Percentiles rank a stretch among this genome's conserved stretches.
These are phyloP conservation scores for Pelargonium nanum DNA, from an alignment of 345 rosid genomes.

Conservation along the genomic window DNA sequence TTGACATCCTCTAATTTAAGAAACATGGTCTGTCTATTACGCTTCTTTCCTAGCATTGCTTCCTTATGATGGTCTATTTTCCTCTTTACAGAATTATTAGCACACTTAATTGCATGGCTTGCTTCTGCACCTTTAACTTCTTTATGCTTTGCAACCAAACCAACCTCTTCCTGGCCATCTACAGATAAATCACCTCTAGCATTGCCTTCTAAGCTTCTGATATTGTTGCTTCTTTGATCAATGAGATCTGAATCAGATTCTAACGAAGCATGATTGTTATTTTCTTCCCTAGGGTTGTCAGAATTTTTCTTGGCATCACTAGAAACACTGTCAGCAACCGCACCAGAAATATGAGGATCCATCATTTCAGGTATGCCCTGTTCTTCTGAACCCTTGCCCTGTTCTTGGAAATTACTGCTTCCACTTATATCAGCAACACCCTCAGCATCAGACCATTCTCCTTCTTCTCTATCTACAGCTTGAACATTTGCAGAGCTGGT, in stretches of 20 bases:
- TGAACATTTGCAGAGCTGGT: slow-evolving; percentile 24
- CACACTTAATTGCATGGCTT: slow-evolving; percentile 53
- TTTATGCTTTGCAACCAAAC: slow-evolving; percentile 40
- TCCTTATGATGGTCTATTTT: slow-evolving; percentile 88
- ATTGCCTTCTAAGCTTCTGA: slow-evolving; percentile 36
- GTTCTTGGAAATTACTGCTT: slow-evolving; percentile 19
- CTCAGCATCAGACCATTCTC: slow-evolving; percentile 87
- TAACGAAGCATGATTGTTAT: slow-evolving; percentile 15
- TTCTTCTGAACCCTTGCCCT: slow-evolving; percentile 27
- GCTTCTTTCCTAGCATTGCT: slow-evolving; percentile 96
- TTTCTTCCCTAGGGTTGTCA: slow-evolving; percentile 23
- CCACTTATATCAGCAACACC: slow-evolving; percentile 28
- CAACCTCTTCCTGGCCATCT: slow-evolving; percentile 41
- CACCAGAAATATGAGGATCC: slow-evolving; percentile 23
- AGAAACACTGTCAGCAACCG: slow-evolving; percentile 11
- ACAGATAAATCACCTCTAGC: slow-evolving; percentile 24
- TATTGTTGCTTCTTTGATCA: slow-evolving; percentile 31
- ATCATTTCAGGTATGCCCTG: slow-evolving; percentile 17
- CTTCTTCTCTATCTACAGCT: slow-evolving; percentile 81
- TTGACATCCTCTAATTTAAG: slow-evolving; percentile 87
- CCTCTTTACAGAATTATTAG: slow-evolving; percentile 68
- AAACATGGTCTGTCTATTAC: slow-evolving; percentile 84
- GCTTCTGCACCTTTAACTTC: slow-evolving; percentile 83
- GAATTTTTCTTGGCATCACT: slow-evolving; percentile 16
- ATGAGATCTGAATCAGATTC: slow-evolving; percentile 27